Conservation (phyloP, 164 flowering plant species). For the Aristolochia fimbriata region DNA sequence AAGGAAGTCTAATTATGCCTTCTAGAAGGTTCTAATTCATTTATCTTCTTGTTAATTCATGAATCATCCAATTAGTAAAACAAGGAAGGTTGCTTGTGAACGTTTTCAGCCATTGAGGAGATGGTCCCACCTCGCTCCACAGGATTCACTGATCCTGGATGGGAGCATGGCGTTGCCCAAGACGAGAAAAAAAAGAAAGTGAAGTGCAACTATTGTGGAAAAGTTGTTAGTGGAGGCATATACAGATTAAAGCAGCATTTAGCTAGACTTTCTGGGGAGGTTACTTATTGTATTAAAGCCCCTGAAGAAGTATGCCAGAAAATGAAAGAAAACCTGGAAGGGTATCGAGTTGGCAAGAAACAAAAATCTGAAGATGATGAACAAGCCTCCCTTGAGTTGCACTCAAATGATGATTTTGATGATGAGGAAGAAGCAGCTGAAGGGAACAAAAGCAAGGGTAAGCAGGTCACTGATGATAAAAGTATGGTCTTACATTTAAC, state of each 20-base stretch:
- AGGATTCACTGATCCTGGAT: constrained; percentile 62
- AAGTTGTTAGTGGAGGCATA: constrained; percentile 70
- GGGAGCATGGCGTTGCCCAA: constrained; percentile 69
- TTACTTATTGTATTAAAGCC: constrained; percentile 48
- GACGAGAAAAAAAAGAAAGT: constrained; percentile 70
- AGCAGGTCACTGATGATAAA: constrained; percentile 32
- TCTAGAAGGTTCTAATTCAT: not conserved
- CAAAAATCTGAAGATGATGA: constrained; percentile 41
- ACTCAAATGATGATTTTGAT: constrained; percentile 35
- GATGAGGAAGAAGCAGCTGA: constrained; percentile 30
- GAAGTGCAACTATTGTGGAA: constrained; percentile 67
- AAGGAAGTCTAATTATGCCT: not conserved
- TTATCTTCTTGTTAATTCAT: not conserved
- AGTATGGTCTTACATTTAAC: constrained; percentile 32
- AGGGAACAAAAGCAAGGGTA: constrained; percentile 36
- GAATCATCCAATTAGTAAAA: constrained; percentile 7
- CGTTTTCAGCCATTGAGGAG: constrained; percentile 23
- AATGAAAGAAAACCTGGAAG: constrained; percentile 59
- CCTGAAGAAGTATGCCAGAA: constrained; percentile 51
- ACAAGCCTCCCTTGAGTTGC: constrained; percentile 26
- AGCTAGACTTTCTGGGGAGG: constrained; percentile 61
- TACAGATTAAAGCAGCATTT: constrained; percentile 67
- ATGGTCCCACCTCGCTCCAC: constrained; percentile 42
- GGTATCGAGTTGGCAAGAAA: constrained; percentile 42
- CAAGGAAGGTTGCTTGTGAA: constrained; percentile 5